Evolutionary conservation across 2,329 filamentous ascomycete species (phyloP), one percentile per base, ranked within the genome.

Genomic region (Colletotrichum navitas): DNA sequence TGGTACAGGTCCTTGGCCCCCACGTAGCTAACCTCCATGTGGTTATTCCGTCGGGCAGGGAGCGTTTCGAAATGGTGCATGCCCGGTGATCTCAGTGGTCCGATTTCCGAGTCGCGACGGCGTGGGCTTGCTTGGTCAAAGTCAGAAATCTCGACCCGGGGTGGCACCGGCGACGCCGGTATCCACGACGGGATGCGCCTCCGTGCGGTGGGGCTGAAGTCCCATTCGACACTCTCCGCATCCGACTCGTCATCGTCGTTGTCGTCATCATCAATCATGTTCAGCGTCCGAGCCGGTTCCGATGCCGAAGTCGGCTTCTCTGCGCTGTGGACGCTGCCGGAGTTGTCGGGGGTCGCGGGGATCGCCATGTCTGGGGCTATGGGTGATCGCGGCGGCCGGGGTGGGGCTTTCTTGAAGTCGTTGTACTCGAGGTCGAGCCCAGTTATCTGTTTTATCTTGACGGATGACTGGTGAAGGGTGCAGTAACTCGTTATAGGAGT

Each of bases 371-470:
- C 36, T 18, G 43, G 32, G 26, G 21, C 18, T 21, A 52, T 16
- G 1, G 69, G 39, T 21, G 47, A 62, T 4, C 55, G 72, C 24
- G 39, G 34, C 32, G 45, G 68, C 24, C 71, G 54, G 4, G 24
- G 21, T 18, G 63, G 54, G 4, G 43, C 29, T 32, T 45, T 47
- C 6, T 51, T 45, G 54, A 66, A 55, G 51, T 39, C 59, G 21
- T 54, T 66, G 56, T 65, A 59, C 1, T 78, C 77, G n/a, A 84
- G 55, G 51, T 83, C 81, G 36, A 81, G 77, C 1, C 83, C 84
- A 6, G 78, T 85, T 18, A 86, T 78, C 74, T 84, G 82, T 43
- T 80, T 78, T 52, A 85, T 77, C 76, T 85, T 86, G 54, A 77
- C 76, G 0, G 79, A 79, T 0, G 83, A 81, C 52, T 74, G 76